phyloP scores from a whole-genome alignment of 805 yeast species.

The Candida maltosa region DNA sequence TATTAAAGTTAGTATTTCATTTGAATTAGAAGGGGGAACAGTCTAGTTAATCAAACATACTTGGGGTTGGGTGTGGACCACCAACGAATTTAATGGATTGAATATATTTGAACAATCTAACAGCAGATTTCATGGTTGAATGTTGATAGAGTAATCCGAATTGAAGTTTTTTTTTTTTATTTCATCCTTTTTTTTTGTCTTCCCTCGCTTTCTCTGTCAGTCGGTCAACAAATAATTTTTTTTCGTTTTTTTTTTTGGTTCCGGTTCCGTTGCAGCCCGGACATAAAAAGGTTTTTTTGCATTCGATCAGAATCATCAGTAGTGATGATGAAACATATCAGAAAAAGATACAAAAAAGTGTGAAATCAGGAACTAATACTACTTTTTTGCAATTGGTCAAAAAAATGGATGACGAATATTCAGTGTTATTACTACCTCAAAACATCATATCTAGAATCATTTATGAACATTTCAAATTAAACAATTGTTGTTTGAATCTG shows the following conservation, averaged over 20 bases:
- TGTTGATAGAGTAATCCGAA: too few species aligned
- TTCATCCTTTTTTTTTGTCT: neutral
- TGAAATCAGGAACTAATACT: neutral
- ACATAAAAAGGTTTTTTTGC: too few species aligned
- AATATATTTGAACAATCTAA: constrained; percentile 39
- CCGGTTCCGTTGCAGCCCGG: too few species aligned
- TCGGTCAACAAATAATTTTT: too few species aligned
- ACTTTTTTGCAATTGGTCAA: neutral
- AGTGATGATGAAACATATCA: too few species aligned
- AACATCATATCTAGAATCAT: constrained; percentile 10
- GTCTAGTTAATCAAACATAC: too few species aligned
- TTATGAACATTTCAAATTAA: constrained; percentile 3
- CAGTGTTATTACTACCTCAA: constrained; percentile 12
- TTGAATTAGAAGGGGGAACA: neutral
- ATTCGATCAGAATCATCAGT: too few species aligned
- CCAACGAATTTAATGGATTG: constrained; percentile 89
- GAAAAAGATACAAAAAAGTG: neutral
- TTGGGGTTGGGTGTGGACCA: constrained; percentile 58
- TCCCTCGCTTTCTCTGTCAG: neutral
- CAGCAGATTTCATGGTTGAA: constrained; percentile 29
- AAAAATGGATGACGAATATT: neutral
- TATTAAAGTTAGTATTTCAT: neutral
- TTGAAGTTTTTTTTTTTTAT: constrained; percentile 1
- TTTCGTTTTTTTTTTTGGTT: too few species aligned
- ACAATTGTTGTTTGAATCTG: constrained; percentile 1